Evolutionary conservation across 352 stramenopile genomes (phyloP).

Genomic region (Blastocystis sp.): DNA sequence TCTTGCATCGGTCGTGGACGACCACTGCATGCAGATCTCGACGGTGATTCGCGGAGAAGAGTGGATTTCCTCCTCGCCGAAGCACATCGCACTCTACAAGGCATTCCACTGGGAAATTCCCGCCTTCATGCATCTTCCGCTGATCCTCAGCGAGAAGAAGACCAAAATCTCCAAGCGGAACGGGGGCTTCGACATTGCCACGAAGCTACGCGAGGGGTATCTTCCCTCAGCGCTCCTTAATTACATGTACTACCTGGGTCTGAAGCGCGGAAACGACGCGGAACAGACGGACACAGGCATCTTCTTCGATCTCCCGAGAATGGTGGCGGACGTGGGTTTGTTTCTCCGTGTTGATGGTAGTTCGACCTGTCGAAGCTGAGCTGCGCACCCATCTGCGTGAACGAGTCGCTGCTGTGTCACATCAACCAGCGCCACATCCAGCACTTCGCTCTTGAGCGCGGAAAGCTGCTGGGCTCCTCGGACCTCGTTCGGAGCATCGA

Average conservation of each 20-base stretch:
- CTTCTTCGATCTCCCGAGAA: not conserved
- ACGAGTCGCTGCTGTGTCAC: not conserved
- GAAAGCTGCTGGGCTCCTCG: not conserved
- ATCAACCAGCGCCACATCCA: constrained; percentile 40
- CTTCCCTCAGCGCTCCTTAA: constrained; percentile 1
- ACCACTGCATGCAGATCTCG: constrained; percentile 77
- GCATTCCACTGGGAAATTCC: constrained; percentile 65
- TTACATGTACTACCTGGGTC: constrained; percentile 50
- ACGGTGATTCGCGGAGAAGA: constrained; percentile 80
- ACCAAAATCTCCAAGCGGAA: constrained; percentile 80
- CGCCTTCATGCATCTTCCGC: constrained; percentile 74
- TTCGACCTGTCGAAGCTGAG: constrained; percentile 19
- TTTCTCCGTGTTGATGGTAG: not conserved
- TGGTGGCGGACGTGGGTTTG: not conserved
- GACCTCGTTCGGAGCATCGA: too few species aligned
- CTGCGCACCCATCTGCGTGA: not conserved
- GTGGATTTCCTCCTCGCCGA: constrained; percentile 78
- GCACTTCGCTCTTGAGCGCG: not conserved
- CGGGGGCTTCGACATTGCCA: constrained; percentile 73
- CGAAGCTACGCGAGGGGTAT: constrained; percentile 60
- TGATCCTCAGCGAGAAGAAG: constrained; percentile 76
- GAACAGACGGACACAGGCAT: not conserved
- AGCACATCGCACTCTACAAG: constrained; percentile 79
- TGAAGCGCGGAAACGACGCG: constrained; percentile 22
- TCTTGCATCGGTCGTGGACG: constrained; percentile 78